Conservation (phyloP, 2,329 filamentous ascomycete species). For the Rhinocladiella similis region DNA sequence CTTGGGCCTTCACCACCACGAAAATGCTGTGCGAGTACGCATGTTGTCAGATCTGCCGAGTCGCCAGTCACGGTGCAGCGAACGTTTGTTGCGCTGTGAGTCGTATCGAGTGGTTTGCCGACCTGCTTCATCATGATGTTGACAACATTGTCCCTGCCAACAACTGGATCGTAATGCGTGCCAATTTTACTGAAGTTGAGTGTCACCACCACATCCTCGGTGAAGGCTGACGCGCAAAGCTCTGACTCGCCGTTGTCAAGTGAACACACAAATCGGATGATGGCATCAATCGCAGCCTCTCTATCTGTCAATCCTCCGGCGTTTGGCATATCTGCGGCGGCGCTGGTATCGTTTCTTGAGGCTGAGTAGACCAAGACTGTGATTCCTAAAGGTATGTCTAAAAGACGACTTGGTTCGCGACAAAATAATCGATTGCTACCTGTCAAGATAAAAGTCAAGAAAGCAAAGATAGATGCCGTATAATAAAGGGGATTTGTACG, state of each 20-base stretch:
- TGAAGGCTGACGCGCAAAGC: conserved; percentile 14
- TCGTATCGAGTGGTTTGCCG: conserved; percentile 15
- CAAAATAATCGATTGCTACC: not conserved
- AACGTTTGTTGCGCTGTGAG: conserved; percentile 14
- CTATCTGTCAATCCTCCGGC: conserved; percentile 16
- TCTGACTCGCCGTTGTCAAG: conserved; percentile 14
- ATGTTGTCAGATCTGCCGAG: conserved; percentile 9
- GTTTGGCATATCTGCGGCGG: conserved; percentile 7
- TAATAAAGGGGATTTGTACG: too few species aligned
- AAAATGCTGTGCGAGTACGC: conserved; percentile 15
- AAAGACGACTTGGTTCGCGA: too few species aligned
- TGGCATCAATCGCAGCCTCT: conserved; percentile 18
- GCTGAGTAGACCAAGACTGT: not conserved
- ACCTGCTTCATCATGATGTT: conserved; percentile 10
- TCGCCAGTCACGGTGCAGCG: conserved; percentile 15
- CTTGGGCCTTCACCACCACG: conserved; percentile 9
- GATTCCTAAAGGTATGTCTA: not conserved
- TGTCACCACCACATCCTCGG: conserved; percentile 10
- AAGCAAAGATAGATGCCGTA: too few species aligned
- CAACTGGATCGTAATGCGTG: not conserved
- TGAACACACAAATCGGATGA: conserved; percentile 16
- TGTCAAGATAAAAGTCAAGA: not conserved
- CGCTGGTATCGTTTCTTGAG: too few species aligned
- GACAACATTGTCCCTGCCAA: conserved; percentile 10
- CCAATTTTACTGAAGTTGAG: conserved; percentile 3